These are phyloP conservation scores for Alternaria triticimaculans DNA, from an alignment of 2,329 filamentous ascomycete genomes.

Conservation along the genomic window DNA sequence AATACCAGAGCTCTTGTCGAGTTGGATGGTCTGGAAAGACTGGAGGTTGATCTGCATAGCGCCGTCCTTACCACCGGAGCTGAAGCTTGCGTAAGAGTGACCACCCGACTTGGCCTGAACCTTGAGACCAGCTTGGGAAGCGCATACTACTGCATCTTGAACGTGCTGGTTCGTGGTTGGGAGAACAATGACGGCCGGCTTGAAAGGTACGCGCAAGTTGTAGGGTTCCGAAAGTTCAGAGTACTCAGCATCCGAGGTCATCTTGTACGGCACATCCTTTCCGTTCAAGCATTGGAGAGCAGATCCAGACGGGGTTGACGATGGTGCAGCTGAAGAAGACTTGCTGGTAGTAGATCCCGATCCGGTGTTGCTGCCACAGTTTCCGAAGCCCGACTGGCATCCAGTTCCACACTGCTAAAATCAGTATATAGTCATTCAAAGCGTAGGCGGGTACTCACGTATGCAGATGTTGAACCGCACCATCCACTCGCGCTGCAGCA, in stretches of 20 bases:
- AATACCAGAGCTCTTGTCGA: constrained; percentile 51
- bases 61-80: constrained; percentile 58
- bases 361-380: constrained; percentile 28
- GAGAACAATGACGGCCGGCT: constrained; percentile 63
- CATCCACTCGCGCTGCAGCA: constrained; percentile 52
- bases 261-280: constrained; percentile 44
- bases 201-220: constrained; percentile 47
- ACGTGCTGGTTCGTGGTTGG: constrained; percentile 63
- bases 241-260: constrained; percentile 33
- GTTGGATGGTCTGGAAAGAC: constrained; percentile 52
- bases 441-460: background rate
- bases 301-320: constrained; percentile 15
- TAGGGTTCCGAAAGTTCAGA: constrained; percentile 42
- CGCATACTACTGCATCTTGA: constrained; percentile 65
- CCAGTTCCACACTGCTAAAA: constrained; percentile 35
- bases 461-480: constrained; percentile 47
- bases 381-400: constrained; percentile 44
- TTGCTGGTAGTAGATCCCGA: constrained; percentile 19
- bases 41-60: constrained; percentile 58
- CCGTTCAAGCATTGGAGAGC: constrained; percentile 39
- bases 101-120: constrained; percentile 70
- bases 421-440: constrained; percentile 16
- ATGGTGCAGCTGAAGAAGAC: constrained; percentile 22
- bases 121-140: constrained; percentile 56
- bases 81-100: constrained; percentile 66